Percentiles rank a stretch among this genome's conserved stretches.
Conservation (phyloP, 2,329 filamentous ascomycete genomes). For the Aciculosporium take region DNA sequence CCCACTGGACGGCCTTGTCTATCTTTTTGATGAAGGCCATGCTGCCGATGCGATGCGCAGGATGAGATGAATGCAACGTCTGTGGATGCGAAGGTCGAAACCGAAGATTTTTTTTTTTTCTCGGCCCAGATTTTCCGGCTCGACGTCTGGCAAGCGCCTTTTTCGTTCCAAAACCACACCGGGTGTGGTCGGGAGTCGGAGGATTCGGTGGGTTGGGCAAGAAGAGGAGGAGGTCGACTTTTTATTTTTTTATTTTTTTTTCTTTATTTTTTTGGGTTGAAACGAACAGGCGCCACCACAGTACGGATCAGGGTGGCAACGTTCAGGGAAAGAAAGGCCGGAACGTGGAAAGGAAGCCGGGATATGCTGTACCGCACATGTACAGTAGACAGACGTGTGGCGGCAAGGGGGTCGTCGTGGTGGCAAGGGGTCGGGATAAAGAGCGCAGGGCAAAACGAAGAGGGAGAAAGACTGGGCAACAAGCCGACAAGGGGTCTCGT, state of each 20-base stretch:
- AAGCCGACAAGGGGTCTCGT: not conserved
- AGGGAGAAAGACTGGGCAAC: not conserved
- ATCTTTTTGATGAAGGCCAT: slow-evolving; percentile 68
- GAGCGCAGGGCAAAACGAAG: not conserved
- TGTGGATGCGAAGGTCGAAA: not conserved
- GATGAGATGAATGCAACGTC: not conserved
- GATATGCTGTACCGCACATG: too few species aligned
- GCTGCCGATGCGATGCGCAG: slow-evolving; percentile 8
- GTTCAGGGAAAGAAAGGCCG: not conserved
- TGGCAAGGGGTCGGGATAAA: slow-evolving; percentile 4
- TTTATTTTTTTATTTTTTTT: too few species aligned
- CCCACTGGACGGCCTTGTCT: slow-evolving; percentile 95
- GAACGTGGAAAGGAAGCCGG: slow-evolving; percentile 1
- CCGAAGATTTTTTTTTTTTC: too few species aligned
- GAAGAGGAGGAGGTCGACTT: too few species aligned
- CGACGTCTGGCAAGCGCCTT: not conserved
- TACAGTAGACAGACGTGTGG: too few species aligned
- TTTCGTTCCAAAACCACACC: not conserved
- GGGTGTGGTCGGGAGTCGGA: not conserved
- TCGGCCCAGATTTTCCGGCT: too few species aligned
- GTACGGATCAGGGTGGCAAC: slow-evolving; percentile 1
- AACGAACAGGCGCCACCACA: slow-evolving; percentile 1
- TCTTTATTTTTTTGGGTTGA: too few species aligned
- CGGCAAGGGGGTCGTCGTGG: too few species aligned
- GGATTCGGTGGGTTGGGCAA: not conserved